Percentiles rank a stretch among this genome's conserved stretches.
Conservation (phyloP, 1,284 basidiomycete species). For the Apiotrichum porosum region DNA sequence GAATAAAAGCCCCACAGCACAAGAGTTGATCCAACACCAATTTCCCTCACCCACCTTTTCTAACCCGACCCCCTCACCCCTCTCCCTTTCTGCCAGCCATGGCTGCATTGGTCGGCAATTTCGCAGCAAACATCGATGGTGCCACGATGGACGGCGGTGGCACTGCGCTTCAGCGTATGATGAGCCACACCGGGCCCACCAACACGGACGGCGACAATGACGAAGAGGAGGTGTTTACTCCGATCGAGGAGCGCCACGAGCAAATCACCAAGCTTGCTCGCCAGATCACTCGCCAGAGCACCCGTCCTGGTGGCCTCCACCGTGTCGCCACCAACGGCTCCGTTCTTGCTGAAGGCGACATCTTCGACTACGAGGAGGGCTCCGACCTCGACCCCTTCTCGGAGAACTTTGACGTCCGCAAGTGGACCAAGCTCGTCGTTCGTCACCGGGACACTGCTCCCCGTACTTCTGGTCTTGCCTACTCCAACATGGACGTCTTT, state of each 20-base stretch:
- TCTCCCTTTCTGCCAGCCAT: neutral
- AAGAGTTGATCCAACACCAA: too few species aligned
- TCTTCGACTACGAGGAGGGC: slow-evolving; percentile 38
- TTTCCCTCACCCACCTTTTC: too few species aligned
- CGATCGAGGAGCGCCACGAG: slow-evolving; percentile 13
- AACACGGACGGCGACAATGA: slow-evolving; percentile 5
- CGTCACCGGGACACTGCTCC: slow-evolving; percentile 38
- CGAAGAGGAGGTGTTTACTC: slow-evolving; percentile 7
- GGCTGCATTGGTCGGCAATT: slow-evolving; percentile 11
- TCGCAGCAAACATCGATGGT: slow-evolving; percentile 10
- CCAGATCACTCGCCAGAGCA: slow-evolving; percentile 30
- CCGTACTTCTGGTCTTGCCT: slow-evolving; percentile 51
- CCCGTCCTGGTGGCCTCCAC: slow-evolving; percentile 1
- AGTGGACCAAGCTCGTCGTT: slow-evolving; percentile 44
- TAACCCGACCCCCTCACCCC: too few species aligned
- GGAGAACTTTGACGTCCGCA: slow-evolving; percentile 47
- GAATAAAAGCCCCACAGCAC: too few species aligned
- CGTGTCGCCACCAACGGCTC: neutral
- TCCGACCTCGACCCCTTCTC: slow-evolving; percentile 50
- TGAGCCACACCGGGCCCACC: neutral
- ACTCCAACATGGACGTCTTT: slow-evolving; percentile 51
- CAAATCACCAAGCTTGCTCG: slow-evolving; percentile 30
- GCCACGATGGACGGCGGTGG: neutral
- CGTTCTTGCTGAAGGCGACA: slow-evolving; percentile 3
- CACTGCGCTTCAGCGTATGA: neutral